Conservation (phyloP, 345 rosid species). For the Acer saccharum region DNA sequence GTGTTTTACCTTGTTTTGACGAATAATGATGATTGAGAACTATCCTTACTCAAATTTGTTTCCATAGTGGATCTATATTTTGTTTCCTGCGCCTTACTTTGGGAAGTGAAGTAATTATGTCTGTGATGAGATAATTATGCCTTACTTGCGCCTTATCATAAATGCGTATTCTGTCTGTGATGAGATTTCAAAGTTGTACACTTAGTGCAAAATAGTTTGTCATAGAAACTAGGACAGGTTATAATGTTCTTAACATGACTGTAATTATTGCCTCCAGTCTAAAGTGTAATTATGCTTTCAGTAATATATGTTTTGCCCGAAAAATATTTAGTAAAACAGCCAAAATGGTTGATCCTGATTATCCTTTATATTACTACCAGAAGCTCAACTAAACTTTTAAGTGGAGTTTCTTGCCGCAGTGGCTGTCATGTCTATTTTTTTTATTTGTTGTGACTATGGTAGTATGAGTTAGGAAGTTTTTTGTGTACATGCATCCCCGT, state of each 20-base stretch:
- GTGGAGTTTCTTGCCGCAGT: neutral
- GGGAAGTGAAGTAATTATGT: neutral
- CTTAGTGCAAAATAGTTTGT: neutral
- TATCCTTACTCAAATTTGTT: neutral
- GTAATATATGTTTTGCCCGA: neutral
- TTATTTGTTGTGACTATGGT: neutral
- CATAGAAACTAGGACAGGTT: neutral
- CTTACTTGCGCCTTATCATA: neutral
- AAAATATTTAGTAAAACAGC: neutral
- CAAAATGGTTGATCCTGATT: neutral
- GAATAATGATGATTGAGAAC: neutral
- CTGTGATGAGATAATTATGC: no score
- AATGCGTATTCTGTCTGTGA: neutral
- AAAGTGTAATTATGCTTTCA: neutral
- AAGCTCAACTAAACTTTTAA: neutral
- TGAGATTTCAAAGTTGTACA: neutral
- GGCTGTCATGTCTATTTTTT: neutral
- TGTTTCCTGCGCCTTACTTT: no score
- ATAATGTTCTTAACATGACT: neutral
- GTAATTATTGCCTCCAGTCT: neutral
- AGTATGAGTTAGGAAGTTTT: neutral
- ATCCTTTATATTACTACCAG: neutral
- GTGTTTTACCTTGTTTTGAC: neutral
- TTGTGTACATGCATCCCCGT: neutral
- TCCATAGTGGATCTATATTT: neutral